Base-by-base conservation (phyloP, 768 basidiomycete species). In the Fomitopsis pulvina region DNA sequence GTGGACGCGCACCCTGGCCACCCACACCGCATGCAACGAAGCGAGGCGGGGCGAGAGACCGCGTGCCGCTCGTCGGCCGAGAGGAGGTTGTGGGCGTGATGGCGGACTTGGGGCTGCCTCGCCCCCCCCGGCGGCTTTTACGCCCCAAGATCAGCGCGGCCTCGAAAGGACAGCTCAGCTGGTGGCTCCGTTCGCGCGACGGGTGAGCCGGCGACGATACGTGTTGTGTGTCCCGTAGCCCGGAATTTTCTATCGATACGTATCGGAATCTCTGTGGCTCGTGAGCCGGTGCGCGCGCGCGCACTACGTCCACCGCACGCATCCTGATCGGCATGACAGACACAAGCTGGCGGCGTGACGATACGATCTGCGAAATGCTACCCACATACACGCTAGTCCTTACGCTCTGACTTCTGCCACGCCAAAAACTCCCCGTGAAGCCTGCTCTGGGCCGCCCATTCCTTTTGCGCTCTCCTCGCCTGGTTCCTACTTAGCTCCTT, bases 21-120 rank as follows among this genome's bases (percentile, higher is more conserved):
- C n/a, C n/a, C n/a, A 98, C 63, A 95, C 96, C 53, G 90, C 92
- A 2, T 97, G 95, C 61, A 93, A 97, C 57, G 88, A n/a, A n/a
- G 83, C 20, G 81, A 85, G 47, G 95, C 94, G 2, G 84, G 85
- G 60, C 90, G 88, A 58, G 95, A 98, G 65, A 81, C 97, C 44
- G 93, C 96, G 21, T 71, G 87, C 44, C 94, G 6, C 72, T 97
- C 11, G 52, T 60, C n/a, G 32, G 60, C 14, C 47, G 47, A 29
- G 57, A 49, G 22, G 34, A 52, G 24, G 55, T 53, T 2, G 42
- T 78, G 6, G 76, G 78, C 20, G 76, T 81, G 11, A 68, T 96
- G 37, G n/a, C n/a, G n/a, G 93, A 97, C 68, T 70, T 97, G 39
- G 94, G n/a, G 96, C 62, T 93, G 89, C 57, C 78, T 92, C 21